Conservation (phyloP, 306 rosid genomes). For the Quercus agrifolia region DNA sequence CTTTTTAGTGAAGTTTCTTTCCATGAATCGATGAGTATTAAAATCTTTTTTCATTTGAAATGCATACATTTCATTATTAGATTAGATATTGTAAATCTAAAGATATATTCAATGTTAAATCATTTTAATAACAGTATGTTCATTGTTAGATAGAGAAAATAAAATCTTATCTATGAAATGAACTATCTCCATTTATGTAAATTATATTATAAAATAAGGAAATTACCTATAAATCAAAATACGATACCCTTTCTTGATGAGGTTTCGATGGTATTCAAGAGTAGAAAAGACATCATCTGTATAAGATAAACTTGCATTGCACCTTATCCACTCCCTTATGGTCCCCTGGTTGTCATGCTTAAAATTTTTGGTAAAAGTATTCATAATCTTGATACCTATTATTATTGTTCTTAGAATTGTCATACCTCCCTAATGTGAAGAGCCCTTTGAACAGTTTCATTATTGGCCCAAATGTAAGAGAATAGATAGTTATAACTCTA, state of each 20-base stretch:
- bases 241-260: neutral
- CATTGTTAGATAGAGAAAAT: no score
- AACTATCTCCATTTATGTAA: neutral
- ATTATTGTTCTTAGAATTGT: neutral
- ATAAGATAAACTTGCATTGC: slow-evolving; percentile 15
- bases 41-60: no score
- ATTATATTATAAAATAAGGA: neutral
- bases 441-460: slow-evolving; percentile 9
- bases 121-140: no score
- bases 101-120: no score
- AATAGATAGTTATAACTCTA: slow-evolving; percentile 1
- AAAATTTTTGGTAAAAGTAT: neutral
- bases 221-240: slow-evolving; percentile 20
- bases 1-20: no score
- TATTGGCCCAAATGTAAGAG: slow-evolving; percentile 22
- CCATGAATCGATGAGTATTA: no score
- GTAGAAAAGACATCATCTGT: neutral
- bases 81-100: no score
- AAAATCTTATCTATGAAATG: no score
- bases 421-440: slow-evolving; percentile 20
- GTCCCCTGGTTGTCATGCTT: slow-evolving; percentile 24
- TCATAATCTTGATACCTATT: no score
- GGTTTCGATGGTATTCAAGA: slow-evolving; percentile 11
- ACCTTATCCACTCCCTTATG: slow-evolving; percentile 18
- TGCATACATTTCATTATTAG: no score